phyloP scores from a whole-genome alignment of 371 early-diverging fungal genomes.

The Paraphysoderma sedebokerense region DNA sequence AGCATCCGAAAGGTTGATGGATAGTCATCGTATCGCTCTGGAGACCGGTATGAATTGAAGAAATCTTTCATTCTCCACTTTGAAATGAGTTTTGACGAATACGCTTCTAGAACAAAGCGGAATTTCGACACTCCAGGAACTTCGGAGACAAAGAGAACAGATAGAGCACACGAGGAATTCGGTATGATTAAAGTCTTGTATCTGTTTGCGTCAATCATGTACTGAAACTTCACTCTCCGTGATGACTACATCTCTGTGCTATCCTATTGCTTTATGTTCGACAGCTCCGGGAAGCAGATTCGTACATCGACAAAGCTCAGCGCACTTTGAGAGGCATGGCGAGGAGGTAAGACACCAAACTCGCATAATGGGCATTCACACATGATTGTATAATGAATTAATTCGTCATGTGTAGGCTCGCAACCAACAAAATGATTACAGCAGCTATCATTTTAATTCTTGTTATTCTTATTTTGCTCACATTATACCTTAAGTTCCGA shows the following conservation, averaged over 20 bases:
- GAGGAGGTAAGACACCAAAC: constrained; percentile 41
- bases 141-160: constrained; percentile 80
- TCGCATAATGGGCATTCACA: neutral
- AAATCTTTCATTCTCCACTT: neutral
- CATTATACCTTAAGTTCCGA: constrained; percentile 53
- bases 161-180: constrained; percentile 69
- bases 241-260: neutral
- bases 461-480: constrained; percentile 60
- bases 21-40: constrained; percentile 73
- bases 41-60: constrained; percentile 44
- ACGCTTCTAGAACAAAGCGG: constrained; percentile 48
- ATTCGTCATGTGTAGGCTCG: constrained; percentile 37
- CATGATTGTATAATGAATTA: neutral
- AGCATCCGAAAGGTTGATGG: constrained; percentile 59
- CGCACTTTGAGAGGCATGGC: constrained; percentile 82
- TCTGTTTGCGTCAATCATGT: neutral
- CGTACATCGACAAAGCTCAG: constrained; percentile 71
- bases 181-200: constrained; percentile 20
- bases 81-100: neutral
- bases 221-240: neutral
- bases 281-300: constrained; percentile 69
- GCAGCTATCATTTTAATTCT: constrained; percentile 67
- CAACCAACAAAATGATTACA: constrained; percentile 73
- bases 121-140: constrained; percentile 55
- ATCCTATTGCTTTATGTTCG: constrained; percentile 2